Percentiles rank a stretch among this genome's conserved stretches.
These are phyloP conservation scores for Trichoderma simmonsii DNA, from an alignment of 2,329 filamentous ascomycete species.

Conservation along the genomic window DNA sequence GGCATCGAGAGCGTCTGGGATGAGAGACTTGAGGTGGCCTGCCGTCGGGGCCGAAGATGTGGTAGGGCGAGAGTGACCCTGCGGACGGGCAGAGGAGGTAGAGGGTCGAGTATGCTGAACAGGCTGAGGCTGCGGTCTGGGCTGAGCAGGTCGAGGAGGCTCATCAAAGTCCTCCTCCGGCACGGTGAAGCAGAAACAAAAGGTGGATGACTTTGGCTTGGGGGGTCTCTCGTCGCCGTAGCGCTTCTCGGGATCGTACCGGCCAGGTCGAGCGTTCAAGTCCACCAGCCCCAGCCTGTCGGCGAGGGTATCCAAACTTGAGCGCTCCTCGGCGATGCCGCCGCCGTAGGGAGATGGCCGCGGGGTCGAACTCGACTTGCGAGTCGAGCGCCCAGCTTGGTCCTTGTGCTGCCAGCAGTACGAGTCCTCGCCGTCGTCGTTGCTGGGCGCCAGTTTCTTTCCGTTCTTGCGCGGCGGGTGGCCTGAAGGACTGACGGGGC, in stretches of 20 bases:
- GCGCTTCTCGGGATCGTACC: conserved; percentile 27
- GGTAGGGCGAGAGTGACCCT: conserved; percentile 27
- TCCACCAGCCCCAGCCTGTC: conserved; percentile 75
- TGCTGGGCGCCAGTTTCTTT: conserved; percentile 29
- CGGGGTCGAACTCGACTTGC: conserved; percentile 44
- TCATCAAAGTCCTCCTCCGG: conserved; percentile 41
- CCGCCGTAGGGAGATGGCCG: not conserved
- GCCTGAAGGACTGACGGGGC: conserved; percentile 47
- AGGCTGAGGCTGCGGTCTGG: conserved; percentile 46
- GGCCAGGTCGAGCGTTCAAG: conserved; percentile 45
- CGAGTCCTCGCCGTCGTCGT: conserved; percentile 58
- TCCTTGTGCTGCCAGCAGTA: conserved; percentile 97
- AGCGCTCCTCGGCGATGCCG: conserved; percentile 60
- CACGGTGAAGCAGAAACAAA: conserved; percentile 54
- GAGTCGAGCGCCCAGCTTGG: conserved; percentile 58
- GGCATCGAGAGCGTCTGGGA: conserved; percentile 65
- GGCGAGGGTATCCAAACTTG: conserved; percentile 83
- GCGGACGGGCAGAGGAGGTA: conserved; percentile 20
- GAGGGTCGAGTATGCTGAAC: conserved; percentile 37
- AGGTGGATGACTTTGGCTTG: conserved; percentile 28
- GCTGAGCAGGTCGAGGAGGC: conserved; percentile 38
- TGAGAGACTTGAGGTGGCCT: conserved; percentile 46
- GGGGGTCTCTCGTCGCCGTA: conserved; percentile 19
- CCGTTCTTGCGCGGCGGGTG: conserved; percentile 20
- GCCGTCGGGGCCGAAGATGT: conserved; percentile 33